Conservation (phyloP, 768 basidiomycete genomes). For the Sporobolomyces phaffii region DNA sequence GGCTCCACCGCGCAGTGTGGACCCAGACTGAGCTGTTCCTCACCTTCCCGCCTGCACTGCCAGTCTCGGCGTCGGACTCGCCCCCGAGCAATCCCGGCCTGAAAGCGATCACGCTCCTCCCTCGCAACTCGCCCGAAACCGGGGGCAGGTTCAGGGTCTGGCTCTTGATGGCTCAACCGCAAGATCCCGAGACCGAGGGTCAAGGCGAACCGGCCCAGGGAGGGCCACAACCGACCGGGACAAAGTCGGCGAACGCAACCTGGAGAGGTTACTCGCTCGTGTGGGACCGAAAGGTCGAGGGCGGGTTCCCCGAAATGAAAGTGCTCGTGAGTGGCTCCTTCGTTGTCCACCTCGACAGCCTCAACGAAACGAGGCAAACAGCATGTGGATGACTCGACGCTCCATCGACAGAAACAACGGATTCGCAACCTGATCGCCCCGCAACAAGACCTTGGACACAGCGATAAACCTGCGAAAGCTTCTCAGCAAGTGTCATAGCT, state of each 20-base stretch:
- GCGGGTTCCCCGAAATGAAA: conserved; percentile 49
- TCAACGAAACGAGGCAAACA: neutral
- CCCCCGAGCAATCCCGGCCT: conserved; percentile 24
- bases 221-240: too few relatives aligned
- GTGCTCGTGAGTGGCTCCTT: conserved; percentile 11
- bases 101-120: conserved; percentile 45
- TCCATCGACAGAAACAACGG: conserved; percentile 45
- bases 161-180: conserved; percentile 39
- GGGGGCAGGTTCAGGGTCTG: conserved; percentile 50
- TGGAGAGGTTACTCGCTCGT: too few relatives aligned
- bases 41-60: conserved; percentile 47
- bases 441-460: conserved; percentile 46
- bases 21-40: conserved; percentile 49
- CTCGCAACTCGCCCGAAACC: conserved; percentile 46
- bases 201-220: too few relatives aligned
- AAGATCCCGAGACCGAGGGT: too few relatives aligned
- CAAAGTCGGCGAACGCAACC: too few relatives aligned
- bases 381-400: neutral
- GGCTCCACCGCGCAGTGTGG: conserved; percentile 49
- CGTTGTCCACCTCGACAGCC: neutral
- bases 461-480: conserved; percentile 39
- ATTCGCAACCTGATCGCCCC: conserved; percentile 48
- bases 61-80: neutral
- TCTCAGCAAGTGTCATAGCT: neutral
- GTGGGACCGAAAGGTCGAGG: conserved; percentile 51